Percentiles rank a stretch among this genome's conserved stretches.
These are phyloP conservation scores for Cotoneaster glaucophyllus DNA, from an alignment of 306 rosid genomes.

Conservation along the genomic window DNA sequence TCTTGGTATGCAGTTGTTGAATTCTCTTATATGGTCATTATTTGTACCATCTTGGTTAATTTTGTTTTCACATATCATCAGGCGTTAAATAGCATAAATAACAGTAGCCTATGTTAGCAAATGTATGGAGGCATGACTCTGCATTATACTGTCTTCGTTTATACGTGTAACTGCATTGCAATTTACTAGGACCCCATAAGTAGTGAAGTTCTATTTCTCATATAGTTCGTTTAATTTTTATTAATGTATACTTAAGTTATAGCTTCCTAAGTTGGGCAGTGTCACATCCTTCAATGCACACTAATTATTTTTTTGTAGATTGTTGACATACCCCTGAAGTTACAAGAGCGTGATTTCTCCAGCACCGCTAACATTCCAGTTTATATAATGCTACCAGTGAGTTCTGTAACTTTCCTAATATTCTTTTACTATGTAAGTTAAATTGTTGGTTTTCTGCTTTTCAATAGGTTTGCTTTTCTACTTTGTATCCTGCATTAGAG, in stretches of 20 bases:
- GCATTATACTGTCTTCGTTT: background rate
- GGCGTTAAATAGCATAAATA: background rate
- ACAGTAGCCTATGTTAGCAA: background rate
- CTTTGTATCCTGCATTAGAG: background rate
- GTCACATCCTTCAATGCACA: background rate
- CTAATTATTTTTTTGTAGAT: conserved; percentile 42
- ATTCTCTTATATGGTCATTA: background rate
- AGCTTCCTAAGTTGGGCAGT: background rate
- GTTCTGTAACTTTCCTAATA: conserved; percentile 23
- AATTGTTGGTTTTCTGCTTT: conserved; percentile 13
- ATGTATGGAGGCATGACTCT: background rate
- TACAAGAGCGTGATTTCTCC: conserved; percentile 70
- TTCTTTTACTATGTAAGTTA: conserved; percentile 6
- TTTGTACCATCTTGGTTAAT: background rate
- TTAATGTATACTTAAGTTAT: background rate
- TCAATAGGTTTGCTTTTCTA: conserved; percentile 4
- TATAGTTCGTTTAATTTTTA: background rate
- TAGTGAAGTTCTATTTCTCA: background rate
- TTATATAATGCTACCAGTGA: conserved; percentile 84
- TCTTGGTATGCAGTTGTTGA: conserved; percentile 1
- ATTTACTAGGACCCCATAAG: background rate
- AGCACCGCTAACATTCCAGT: conserved; percentile 82
- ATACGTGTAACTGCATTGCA: background rate
- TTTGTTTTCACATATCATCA: background rate
- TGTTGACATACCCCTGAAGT: conserved; percentile 39